Percentiles rank a stretch among this genome's conserved stretches.
Evolutionary conservation across 352 stramenopile genomes (phyloP).

Genomic region (Pythium scleroteichum): DNA sequence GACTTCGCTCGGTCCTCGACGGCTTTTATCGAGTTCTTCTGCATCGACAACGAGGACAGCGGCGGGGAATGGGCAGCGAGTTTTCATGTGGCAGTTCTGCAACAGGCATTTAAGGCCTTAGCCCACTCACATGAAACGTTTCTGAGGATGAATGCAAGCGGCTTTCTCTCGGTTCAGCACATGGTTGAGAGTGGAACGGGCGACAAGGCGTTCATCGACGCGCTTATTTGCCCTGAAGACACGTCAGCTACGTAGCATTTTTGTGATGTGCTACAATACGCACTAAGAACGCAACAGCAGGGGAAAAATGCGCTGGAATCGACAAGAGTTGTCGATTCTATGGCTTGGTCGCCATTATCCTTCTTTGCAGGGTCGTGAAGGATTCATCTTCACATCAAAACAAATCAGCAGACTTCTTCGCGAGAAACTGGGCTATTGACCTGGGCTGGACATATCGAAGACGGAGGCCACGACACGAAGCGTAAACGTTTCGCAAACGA

Average conservation of each 20-base stretch:
- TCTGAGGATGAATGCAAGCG: constrained; percentile 77
- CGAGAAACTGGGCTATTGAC: too few relatives aligned
- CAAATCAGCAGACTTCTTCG: too few relatives aligned
- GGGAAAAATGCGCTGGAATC: too few relatives aligned
- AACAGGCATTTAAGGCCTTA: constrained; percentile 81
- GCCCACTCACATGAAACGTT: constrained; percentile 79
- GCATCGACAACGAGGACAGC: constrained; percentile 28
- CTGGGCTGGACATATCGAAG: too few relatives aligned
- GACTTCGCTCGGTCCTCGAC: constrained; percentile 66
- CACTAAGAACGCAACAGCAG: too few relatives aligned
- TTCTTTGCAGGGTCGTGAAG: too few relatives aligned
- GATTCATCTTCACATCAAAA: too few relatives aligned
- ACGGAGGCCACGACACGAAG: too few relatives aligned
- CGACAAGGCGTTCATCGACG: constrained; percentile 81
- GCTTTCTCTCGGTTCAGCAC: constrained; percentile 77
- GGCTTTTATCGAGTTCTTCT: constrained; percentile 85
- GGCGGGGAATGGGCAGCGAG: constrained; percentile 41
- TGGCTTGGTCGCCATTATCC: too few relatives aligned
- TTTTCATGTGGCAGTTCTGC: constrained; percentile 82
- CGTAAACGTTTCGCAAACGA: too few relatives aligned
- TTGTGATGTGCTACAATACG: too few relatives aligned
- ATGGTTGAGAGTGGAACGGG: constrained; percentile 38
- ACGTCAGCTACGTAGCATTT: constrained; percentile 17
- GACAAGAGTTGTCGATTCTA: too few relatives aligned
- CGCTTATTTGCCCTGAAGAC: constrained; percentile 79